Percentiles rank a stretch among this genome's conserved stretches.
Conservation (phyloP, 139 green algal species). For the Pseudopediastrum boryanum region DNA sequence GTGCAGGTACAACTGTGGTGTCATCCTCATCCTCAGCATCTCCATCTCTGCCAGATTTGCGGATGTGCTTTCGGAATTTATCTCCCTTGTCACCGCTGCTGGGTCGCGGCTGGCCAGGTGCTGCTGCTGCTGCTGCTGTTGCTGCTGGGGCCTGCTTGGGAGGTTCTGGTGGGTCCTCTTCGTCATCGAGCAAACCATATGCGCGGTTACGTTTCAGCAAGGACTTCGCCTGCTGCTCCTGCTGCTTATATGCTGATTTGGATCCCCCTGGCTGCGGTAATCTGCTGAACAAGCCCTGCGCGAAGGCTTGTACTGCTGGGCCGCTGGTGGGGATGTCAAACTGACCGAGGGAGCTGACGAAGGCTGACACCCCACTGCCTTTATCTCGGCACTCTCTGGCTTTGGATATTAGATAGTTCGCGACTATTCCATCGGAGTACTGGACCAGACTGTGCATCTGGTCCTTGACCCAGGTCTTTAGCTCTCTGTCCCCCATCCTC, state of each 20-base stretch:
- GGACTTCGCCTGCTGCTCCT: constrained; percentile 49
- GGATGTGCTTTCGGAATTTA: constrained; percentile 1
- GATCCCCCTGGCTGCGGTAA: constrained; percentile 34
- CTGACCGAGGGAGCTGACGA: neutral
- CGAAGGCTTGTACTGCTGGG: no score
- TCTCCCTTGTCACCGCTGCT: constrained; percentile 1
- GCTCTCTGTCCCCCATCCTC: no score
- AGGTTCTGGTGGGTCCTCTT: constrained; percentile 56
- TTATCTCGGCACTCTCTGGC: constrained; percentile 50
- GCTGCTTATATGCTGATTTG: constrained; percentile 12
- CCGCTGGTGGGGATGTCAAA: no score
- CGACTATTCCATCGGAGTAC: constrained; percentile 51
- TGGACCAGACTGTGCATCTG: constrained; percentile 76
- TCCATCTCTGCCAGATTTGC: neutral
- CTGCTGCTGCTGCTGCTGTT: constrained; percentile 21
- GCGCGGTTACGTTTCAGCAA: constrained; percentile 51
- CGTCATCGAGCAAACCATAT: constrained; percentile 63
- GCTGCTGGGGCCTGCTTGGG: constrained; percentile 16
- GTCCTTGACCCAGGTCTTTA: constrained; percentile 77
- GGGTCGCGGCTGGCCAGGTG: neutral
- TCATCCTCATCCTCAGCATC: constrained; percentile 44
- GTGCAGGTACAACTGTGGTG: neutral
- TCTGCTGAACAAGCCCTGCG: constrained; percentile 57
- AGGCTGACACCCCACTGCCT: no score
- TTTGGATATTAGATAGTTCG: constrained; percentile 49